Evolutionary conservation across 768 basidiomycete genomes (phyloP), one percentile per base, ranked within the genome.

Genomic region (Boletus subcaerulescens): DNA sequence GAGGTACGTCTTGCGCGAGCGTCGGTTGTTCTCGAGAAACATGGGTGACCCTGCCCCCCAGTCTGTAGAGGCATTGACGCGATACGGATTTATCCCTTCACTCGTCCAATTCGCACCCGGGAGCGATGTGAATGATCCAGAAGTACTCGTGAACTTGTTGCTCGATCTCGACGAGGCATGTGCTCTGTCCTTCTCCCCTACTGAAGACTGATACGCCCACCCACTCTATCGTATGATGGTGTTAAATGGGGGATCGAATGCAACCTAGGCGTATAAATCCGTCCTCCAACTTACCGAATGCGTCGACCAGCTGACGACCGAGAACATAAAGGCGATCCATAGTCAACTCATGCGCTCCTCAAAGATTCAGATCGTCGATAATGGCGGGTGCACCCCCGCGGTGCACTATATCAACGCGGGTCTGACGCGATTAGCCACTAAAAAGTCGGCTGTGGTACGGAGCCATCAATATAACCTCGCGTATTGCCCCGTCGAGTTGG

Each of bases 391-490:
- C 22, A 12, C 46, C 5, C n/a, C 59, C 20, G 24, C 55, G 5
- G 26, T 71, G n/a, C 64, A 53, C 51, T 70, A 70, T 14, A 24
- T 66, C 57, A 70, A 70, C 35, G 69, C 71, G 0, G 69, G 69
- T 8, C 50, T 49, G 4, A 72, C 69, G 7, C 69, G 70, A 7
- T 60, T 62, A 18, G 50, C 61, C 26, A 65, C 69, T 0, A 65
- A 69, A 47, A 66, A 57, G 45, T 69, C 67, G 13, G 69, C 70
- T 33, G 59, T 64, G 17, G 63, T 72, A 12, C 60, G 70, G 26
- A 72, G 69, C 41, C 58, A 68, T 0, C 69, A 70, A 35, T 71
- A 71, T 22, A 71, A 72, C 45, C 69, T 71, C 22, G 69, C 71
- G 14, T 71, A 61, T 31, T 71, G 70, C 33, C 71, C 70, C 12